Conservation (phyloP, 176 grass and related monocot species). For the Aegilops speltoides region DNA sequence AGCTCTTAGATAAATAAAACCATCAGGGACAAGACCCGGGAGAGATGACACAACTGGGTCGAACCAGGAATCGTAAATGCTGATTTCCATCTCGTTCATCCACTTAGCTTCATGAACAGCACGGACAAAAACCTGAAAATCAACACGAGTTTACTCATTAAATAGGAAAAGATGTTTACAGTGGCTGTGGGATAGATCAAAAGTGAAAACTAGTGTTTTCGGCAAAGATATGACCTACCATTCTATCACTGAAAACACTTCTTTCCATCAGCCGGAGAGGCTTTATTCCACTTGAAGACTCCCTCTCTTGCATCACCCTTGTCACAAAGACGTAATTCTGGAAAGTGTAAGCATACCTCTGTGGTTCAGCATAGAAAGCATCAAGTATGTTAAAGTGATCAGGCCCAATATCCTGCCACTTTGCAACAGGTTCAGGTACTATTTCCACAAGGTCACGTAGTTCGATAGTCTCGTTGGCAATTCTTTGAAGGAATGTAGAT, state of each 20-base stretch:
- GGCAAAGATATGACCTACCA: conserved; percentile 45
- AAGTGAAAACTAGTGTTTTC: neutral
- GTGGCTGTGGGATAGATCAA: neutral
- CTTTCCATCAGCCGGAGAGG: conserved; percentile 86
- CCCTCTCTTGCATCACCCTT: conserved; percentile 85
- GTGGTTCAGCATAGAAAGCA: conserved; percentile 80
- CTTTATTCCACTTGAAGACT: conserved; percentile 69
- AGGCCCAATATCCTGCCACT: conserved; percentile 85
- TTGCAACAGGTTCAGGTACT: conserved; percentile 79
- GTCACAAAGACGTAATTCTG: conserved; percentile 94
- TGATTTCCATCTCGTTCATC: conserved; percentile 88
- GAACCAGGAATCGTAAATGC: conserved; percentile 86
- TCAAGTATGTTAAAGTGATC: conserved; percentile 90
- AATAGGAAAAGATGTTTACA: neutral
- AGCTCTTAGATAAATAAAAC: conserved; percentile 84
- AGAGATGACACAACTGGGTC: conserved; percentile 74
- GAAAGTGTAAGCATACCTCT: conserved; percentile 93
- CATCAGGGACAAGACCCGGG: conserved; percentile 74
- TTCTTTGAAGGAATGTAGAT: conserved; percentile 84
- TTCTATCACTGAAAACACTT: conserved; percentile 89
- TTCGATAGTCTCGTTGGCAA: conserved; percentile 85
- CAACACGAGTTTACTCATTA: neutral
- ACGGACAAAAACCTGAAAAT: conserved; percentile 69
- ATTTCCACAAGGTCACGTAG: conserved; percentile 85
- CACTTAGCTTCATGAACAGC: conserved; percentile 81